phyloP scores from a whole-genome alignment of 2,329 filamentous ascomycete genomes.

The Botrytis paeoniae region DNA sequence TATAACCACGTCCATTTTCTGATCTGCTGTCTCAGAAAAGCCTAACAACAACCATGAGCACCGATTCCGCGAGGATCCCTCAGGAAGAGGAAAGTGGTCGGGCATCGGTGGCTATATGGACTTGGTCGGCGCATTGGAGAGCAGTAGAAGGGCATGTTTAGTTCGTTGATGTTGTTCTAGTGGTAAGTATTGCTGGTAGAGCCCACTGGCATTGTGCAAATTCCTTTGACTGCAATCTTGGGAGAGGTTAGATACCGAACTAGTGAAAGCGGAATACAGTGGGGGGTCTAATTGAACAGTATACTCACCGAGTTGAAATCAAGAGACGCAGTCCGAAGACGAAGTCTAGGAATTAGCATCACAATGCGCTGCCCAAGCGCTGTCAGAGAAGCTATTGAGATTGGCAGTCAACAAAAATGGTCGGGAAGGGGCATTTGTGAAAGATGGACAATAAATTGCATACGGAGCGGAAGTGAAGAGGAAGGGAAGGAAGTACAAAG shows the following conservation, averaged over 20 bases:
- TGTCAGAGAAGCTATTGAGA: no score
- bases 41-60: not conserved
- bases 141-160: not conserved
- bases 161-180: not conserved
- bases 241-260: no score
- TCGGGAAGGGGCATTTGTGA: not conserved
- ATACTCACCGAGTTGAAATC: not conserved
- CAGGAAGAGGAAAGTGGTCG: not conserved
- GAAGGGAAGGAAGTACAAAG: not conserved
- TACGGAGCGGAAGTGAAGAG: not conserved
- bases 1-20: no score
- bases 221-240: not conserved
- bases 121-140: not conserved
- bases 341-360: not conserved
- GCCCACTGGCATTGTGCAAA: not conserved
- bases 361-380: not conserved
- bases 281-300: not conserved
- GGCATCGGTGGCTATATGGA: no score
- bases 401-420: not conserved
- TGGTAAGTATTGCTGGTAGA: not conserved
- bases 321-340: not conserved
- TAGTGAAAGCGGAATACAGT: not conserved
- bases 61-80: no score
- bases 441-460: accelerated
- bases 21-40: accelerated